Evolutionary conservation across 2,329 filamentous ascomycete species (phyloP), one percentile per base, ranked within the genome.

Genomic region (Coniella vitis): DNA sequence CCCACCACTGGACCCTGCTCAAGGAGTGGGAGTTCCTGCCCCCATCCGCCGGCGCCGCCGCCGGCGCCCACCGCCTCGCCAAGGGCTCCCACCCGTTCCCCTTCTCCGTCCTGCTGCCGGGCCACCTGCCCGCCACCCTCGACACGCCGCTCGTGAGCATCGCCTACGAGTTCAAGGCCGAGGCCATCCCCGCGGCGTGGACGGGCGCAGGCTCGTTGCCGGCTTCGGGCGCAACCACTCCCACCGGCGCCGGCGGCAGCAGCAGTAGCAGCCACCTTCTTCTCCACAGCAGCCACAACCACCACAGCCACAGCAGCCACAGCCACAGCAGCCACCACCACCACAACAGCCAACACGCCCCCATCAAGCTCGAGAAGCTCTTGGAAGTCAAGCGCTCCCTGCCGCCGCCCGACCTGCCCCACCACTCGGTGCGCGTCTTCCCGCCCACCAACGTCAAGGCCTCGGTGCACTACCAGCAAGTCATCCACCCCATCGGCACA

Each of bases 371-470:
- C 60, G 76, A 79, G 54, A 80, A 82, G 59, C 76, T 78, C 9
- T 72, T 97, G 38, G 74, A 83, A 48, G 78, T 97, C 57, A 84
- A 84, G 69, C 87, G 91, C 54, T 86, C 90, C 31, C 79, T 97
- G 21, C 76, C 70, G 7, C 69, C 85, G 46, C 81, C 87, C 3
- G 86, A 89, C 42, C 75, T 79, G 46, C 89, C 94, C 53, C 91
- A 94, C 68, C 84, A 90, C 68, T 94, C 87, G 14, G 83, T 95
- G 54, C 88, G 91, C 61, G 87, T 97, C 61, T 98, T 98, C 69
- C 93, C 91, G 41, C 91, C 93, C 0, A 98, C 93, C 57, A 93
- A 95, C 69, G 84, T 98, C 60, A 90, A 88, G 57, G 87, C 89
- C 51, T 84, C 83, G 61, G 86, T 93, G 54, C 83, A 88, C 60